phyloP scores from a whole-genome alignment of 495 filamentous ascomycete genomes.

The Pyrenula aspistea region DNA sequence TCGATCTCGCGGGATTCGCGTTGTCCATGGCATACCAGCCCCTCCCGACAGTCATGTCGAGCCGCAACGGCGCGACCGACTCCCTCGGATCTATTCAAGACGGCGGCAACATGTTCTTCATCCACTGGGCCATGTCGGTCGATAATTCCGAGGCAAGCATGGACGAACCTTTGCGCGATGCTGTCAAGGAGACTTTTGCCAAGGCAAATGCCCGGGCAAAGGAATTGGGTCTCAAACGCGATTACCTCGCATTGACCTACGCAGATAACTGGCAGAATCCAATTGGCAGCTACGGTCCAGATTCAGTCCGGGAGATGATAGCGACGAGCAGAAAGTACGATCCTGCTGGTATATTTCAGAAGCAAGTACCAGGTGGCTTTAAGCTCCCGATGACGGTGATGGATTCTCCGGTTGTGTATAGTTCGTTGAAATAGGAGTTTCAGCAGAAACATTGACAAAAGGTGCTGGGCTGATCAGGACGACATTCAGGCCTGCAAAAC shows the following conservation, averaged over 20 bases:
- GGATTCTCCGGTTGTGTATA: no score
- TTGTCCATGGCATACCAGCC: constrained; percentile 24
- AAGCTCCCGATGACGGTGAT: constrained; percentile 8
- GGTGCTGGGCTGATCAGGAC: no score
- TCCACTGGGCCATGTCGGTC: constrained; percentile 1
- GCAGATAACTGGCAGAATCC: constrained; percentile 22
- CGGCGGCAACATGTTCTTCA: constrained; percentile 3
- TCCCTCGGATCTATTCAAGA: constrained; percentile 2
- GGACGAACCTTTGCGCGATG: not conserved
- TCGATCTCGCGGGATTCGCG: constrained; percentile 11
- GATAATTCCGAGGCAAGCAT: constrained; percentile 2
- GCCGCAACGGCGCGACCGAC: not conserved
- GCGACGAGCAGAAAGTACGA: constrained; percentile 27
- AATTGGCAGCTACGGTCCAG: constrained; percentile 27
- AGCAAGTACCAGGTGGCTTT: constrained; percentile 14
- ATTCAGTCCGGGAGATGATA: constrained; percentile 19
- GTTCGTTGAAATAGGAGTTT: no score
- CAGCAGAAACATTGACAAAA: no score
- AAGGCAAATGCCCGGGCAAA: constrained; percentile 4
- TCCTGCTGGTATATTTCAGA: constrained; percentile 31
- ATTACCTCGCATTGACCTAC: constrained; percentile 6
- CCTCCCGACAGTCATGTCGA: constrained; percentile 9
- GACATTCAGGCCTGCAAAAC: no score
- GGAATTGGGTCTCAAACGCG: constrained; percentile 3
- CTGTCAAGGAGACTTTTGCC: constrained; percentile 1